phyloP scores from a whole-genome alignment of 75 land plant species.

The Cryptomeria japonica region DNA sequence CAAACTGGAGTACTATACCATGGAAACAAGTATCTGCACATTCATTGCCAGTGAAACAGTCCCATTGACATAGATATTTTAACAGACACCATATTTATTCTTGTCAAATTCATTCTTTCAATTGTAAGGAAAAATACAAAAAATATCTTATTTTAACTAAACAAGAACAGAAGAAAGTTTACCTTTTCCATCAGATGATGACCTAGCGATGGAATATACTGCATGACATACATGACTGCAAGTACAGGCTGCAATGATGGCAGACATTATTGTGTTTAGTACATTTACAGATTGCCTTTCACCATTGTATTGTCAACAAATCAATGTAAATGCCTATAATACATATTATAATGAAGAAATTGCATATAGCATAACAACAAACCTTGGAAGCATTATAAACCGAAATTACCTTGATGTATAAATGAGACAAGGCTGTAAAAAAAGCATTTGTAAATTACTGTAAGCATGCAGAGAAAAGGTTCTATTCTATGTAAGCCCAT shows the following conservation, averaged over 20 bases:
- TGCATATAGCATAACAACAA: slow-evolving; percentile 1
- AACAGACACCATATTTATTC: background rate
- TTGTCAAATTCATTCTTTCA: background rate
- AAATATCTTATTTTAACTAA: background rate
- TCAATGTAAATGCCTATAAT: background rate
- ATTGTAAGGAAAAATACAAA: background rate
- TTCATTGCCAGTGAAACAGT: background rate
- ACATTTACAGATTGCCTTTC: background rate
- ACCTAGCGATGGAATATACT: slow-evolving; percentile 26
- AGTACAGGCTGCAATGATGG: slow-evolving; percentile 22
- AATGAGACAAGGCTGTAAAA: background rate
- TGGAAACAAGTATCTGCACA: background rate
- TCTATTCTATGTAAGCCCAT: background rate
- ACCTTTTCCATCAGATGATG: slow-evolving; percentile 22
- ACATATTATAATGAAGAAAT: background rate
- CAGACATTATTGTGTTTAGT: background rate
- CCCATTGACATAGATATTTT: background rate
- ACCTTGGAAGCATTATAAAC: background rate
- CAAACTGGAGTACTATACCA: background rate
- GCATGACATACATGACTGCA: slow-evolving; percentile 27
- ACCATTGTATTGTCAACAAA: background rate
- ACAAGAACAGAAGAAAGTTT: background rate
- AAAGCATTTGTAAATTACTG: background rate
- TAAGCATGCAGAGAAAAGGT: background rate
- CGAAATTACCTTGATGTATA: background rate